These are phyloP conservation scores for Capronia coronata DNA, from an alignment of 2,329 filamentous ascomycete genomes.

Conservation along the genomic window DNA sequence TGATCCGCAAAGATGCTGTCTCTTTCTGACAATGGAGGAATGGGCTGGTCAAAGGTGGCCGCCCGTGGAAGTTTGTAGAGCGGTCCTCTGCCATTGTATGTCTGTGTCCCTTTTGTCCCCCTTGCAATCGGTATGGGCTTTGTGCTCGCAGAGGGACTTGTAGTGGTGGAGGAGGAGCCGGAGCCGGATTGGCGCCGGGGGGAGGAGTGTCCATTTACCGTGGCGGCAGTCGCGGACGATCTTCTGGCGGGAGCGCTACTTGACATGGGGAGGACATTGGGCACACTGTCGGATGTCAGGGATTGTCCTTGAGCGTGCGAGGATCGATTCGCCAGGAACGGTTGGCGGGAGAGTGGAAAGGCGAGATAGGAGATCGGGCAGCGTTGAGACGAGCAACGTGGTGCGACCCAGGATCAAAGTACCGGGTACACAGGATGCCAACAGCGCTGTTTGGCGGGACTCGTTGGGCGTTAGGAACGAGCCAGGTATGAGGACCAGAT, in stretches of 20 bases:
- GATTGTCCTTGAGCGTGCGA: slow-evolving; percentile 20
- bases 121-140: slow-evolving; percentile 35
- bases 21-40: slow-evolving; percentile 53
- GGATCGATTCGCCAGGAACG: slow-evolving; percentile 24
- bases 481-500: slow-evolving; percentile 3
- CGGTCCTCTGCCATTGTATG: slow-evolving; percentile 18
- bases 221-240: slow-evolving; percentile 35
- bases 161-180: slow-evolving; percentile 27
- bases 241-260: slow-evolving; percentile 44
- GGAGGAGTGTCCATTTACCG: slow-evolving; percentile 30
- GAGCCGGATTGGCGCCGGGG: slow-evolving; percentile 34
- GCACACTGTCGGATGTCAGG: slow-evolving; percentile 29
- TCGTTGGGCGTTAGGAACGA: slow-evolving; percentile 1
- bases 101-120: slow-evolving; percentile 19
- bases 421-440: neutral
- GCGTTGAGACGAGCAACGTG: slow-evolving; percentile 17
- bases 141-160: slow-evolving; percentile 30
- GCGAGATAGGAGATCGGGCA: slow-evolving; percentile 10
- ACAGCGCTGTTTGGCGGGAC: slow-evolving; percentile 10
- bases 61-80: slow-evolving; percentile 17
- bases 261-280: slow-evolving; percentile 50
- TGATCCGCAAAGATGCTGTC: slow-evolving; percentile 60
- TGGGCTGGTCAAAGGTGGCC: slow-evolving; percentile 28
- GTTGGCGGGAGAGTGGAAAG: slow-evolving; percentile 8
- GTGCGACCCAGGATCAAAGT: slow-evolving; percentile 5